These are phyloP conservation scores for Pholiota molesta DNA, from an alignment of 768 basidiomycete species.

Conservation along the genomic window DNA sequence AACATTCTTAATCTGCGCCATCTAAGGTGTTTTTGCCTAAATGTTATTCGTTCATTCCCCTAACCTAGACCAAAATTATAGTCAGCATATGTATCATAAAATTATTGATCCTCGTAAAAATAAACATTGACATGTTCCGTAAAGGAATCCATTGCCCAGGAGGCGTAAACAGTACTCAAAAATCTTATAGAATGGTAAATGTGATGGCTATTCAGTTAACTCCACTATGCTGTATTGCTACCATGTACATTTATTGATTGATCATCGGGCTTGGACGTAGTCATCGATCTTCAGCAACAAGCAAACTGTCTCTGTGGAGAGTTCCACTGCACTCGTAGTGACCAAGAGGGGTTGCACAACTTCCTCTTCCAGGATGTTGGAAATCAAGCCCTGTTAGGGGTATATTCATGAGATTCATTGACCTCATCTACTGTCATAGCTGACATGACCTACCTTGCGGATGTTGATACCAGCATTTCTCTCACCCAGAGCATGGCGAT, in stretches of 20 bases:
- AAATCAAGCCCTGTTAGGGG: slow-evolving; percentile 79
- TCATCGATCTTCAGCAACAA: slow-evolving; percentile 95
- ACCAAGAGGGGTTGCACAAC: slow-evolving; percentile 96
- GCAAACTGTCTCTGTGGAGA: slow-evolving; percentile 97
- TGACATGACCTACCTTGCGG: slow-evolving; percentile 65
- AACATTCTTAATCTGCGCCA: slow-evolving; percentile 22
- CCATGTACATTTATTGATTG: background rate
- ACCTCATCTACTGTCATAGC: background rate
- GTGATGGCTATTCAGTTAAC: background rate
- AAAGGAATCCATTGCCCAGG: too few species aligned
- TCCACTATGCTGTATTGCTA: background rate
- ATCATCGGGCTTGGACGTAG: slow-evolving; percentile 76
- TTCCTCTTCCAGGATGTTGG: slow-evolving; percentile 96
- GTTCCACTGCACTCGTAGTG: slow-evolving; percentile 92
- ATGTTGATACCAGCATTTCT: slow-evolving; percentile 97
- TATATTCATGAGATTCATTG: background rate
- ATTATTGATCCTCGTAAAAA: slow-evolving; percentile 7
- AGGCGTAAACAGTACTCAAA: background rate
- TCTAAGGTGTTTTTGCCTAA: slow-evolving; percentile 15
- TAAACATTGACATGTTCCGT: background rate
- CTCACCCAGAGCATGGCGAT: slow-evolving; percentile 95
- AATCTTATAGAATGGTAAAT: background rate
- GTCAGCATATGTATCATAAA: slow-evolving; percentile 32
- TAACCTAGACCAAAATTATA: slow-evolving; percentile 32
- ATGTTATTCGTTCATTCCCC: slow-evolving; percentile 14